A percentile compares a stretch with the other conserved stretches of the same genome.
Evolutionary conservation across 352 stramenopile genomes (phyloP).

Genomic region (Pythium phragmiticola): DNA sequence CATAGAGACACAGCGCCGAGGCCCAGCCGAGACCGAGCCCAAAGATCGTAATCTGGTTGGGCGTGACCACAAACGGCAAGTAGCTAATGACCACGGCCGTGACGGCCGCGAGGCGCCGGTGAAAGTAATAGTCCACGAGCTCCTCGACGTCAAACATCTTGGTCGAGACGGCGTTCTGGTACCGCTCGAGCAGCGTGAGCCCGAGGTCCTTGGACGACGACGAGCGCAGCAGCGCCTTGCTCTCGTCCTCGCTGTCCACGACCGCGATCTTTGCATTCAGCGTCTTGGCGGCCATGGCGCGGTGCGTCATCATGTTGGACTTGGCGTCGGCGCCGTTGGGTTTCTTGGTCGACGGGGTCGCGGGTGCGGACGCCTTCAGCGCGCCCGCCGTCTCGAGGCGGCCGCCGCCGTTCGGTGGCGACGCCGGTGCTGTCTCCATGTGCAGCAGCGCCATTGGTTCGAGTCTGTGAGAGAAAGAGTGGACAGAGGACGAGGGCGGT

Average conservation of each 20-base stretch:
- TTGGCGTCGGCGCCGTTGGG: neutral
- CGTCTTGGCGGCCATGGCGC: slow-evolving; percentile 1
- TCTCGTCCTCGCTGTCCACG: slow-evolving; percentile 11
- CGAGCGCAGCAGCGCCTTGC: slow-evolving; percentile 20
- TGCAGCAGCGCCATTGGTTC: slow-evolving; percentile 11
- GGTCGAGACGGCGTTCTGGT: slow-evolving; percentile 65
- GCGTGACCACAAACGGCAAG: slow-evolving; percentile 79
- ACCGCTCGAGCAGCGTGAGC: slow-evolving; percentile 58
- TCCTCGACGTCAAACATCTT: slow-evolving; percentile 90
- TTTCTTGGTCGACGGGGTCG: neutral
- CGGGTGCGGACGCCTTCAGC: slow-evolving; percentile 1
- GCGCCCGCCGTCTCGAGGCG: neutral
- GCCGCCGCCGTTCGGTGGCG: neutral
- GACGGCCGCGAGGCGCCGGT: slow-evolving; percentile 70
- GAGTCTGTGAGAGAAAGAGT: neutral
- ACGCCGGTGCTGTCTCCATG: slow-evolving; percentile 3
- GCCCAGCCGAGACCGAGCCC: slow-evolving; percentile 69
- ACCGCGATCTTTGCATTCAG: neutral
- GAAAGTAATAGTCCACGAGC: slow-evolving; percentile 84
- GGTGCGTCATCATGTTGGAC: slow-evolving; percentile 17
- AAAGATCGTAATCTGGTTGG: slow-evolving; percentile 87
- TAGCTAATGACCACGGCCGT: slow-evolving; percentile 80
- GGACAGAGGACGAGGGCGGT: no score
- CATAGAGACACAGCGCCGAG: slow-evolving; percentile 66
- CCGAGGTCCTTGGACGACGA: slow-evolving; percentile 21